These are phyloP conservation scores for Xylaria telfairii DNA, from an alignment of 495 filamentous ascomycete genomes.

Conservation along the genomic window DNA sequence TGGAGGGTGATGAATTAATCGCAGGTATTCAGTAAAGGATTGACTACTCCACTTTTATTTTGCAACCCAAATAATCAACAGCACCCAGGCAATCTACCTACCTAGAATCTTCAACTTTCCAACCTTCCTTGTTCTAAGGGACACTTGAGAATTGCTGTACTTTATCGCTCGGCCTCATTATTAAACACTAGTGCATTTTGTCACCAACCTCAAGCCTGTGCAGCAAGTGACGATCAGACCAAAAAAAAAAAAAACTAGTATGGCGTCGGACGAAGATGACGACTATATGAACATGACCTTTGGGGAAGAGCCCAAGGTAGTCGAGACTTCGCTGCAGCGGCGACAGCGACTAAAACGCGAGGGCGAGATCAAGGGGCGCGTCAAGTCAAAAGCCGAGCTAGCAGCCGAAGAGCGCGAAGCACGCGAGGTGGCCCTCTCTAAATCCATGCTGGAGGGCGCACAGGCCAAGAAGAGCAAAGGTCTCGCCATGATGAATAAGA, in stretches of 20 bases:
- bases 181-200: not conserved
- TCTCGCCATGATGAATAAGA: constrained; percentile 93
- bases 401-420: constrained; percentile 69
- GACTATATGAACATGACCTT: constrained; percentile 75
- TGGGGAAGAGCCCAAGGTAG: constrained; percentile 34
- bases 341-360: constrained; percentile 61
- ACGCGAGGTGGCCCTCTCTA: constrained; percentile 76
- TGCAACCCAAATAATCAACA: constrained; percentile 5
- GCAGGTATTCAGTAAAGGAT: not conserved
- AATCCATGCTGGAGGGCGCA: constrained; percentile 63
- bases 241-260: not conserved
- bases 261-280: constrained; percentile 52
- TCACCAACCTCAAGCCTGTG: no score
- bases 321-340: constrained; percentile 65
- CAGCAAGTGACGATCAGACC: not conserved
- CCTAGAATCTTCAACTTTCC: not conserved
- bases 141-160: not conserved
- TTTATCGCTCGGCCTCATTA: not conserved
- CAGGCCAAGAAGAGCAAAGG: constrained; percentile 70
- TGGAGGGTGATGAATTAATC: not conserved
- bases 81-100: not conserved
- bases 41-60: constrained; percentile 20
- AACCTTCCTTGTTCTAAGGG: not conserved
- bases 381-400: constrained; percentile 83
- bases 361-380: constrained; percentile 62